Evolutionary conservation across 2,329 filamentous ascomycete genomes (phyloP), one percentile per base, ranked within the genome.

Genomic region (Drechslera avenae): DNA sequence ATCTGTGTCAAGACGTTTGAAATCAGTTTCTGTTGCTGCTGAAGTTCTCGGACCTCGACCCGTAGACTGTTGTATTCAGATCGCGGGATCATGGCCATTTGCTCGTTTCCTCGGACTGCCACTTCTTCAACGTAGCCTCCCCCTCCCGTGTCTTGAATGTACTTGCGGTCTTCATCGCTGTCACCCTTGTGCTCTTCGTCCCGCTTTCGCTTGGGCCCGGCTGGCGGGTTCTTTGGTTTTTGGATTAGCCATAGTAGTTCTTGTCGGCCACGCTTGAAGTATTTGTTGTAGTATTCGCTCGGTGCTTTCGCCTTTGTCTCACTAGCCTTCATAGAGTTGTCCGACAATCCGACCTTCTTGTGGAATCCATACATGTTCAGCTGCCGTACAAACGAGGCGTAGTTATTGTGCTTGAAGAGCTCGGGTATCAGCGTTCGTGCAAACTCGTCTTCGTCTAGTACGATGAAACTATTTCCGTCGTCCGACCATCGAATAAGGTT

Each of bases 261-360:
- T 3, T 92, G 92, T 60, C 96, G 88, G 4, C 92, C 93, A 37
- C 91, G 89, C 63, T 91, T 90, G 76, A 99, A 99, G 76, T 92
- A 99, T 8, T 91, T 91, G 72, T 99, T 97, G 62, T 90, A 92
- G 73, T 99, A 99, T 79, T 97, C 94, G 81, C 92, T 97, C 0
- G 94, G 94, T 51, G 91, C 96, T 78, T 99, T 99, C 71, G 93
- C 93, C 73, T 97, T 96, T 55, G 92, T 87, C 76, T 97, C 94
- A 70, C 92, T 97, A 5, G 95, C 92, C 61, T 94, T 89, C 89
- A 99, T 95, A 0, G 92, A 97, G 70, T 97, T 97, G 74, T 99
- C 94, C 3, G 92, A 96, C 14, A 99, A 81, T n/a, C 80, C 79
- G 16, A 82, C 77, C 31, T 79, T 78, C 59, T 81, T 81, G 69